Conservation (phyloP, 345 rosid genomes). For the Linum tenue region DNA sequence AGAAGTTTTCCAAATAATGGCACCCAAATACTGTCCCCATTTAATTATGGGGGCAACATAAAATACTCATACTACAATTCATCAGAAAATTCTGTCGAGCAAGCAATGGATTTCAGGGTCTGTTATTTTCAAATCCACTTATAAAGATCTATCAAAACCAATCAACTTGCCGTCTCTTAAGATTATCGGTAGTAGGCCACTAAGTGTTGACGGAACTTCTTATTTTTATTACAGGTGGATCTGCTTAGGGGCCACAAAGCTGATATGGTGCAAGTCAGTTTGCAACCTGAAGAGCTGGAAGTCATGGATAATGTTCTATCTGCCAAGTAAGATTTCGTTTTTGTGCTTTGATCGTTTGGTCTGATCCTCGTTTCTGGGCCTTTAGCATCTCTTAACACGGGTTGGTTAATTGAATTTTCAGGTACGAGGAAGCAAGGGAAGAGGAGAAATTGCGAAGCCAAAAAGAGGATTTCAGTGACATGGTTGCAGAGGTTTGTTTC, state of each 20-base stretch:
- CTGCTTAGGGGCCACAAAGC: constrained; percentile 88
- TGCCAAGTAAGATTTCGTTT: constrained; percentile 59
- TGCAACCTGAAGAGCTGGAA: constrained; percentile 93
- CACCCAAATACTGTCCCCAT: too few species aligned
- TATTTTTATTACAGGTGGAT: constrained; percentile 54
- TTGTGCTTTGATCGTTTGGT: background rate
- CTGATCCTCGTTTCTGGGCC: background rate
- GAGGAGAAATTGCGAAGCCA: constrained; percentile 89
- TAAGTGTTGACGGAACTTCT: too few species aligned
- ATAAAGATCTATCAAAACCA: too few species aligned
- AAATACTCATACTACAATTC: too few species aligned
- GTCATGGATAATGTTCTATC: constrained; percentile 79
- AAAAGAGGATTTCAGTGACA: constrained; percentile 93
- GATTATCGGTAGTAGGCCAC: too few species aligned
- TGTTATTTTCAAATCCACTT: too few species aligned
- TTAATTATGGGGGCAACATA: too few species aligned
- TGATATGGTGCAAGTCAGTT: constrained; percentile 76
- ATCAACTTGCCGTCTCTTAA: too few species aligned
- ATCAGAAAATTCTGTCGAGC: too few species aligned
- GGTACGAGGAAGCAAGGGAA: constrained; percentile 98
- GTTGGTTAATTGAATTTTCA: constrained; percentile 17
- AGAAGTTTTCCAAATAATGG: too few species aligned
- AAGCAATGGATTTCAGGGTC: too few species aligned
- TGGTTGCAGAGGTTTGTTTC: constrained; percentile 86
- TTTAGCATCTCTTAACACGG: background rate